Base-by-base conservation (phyloP, 2,329 filamentous ascomycete species). In the Ascochyta fabae region DNA sequence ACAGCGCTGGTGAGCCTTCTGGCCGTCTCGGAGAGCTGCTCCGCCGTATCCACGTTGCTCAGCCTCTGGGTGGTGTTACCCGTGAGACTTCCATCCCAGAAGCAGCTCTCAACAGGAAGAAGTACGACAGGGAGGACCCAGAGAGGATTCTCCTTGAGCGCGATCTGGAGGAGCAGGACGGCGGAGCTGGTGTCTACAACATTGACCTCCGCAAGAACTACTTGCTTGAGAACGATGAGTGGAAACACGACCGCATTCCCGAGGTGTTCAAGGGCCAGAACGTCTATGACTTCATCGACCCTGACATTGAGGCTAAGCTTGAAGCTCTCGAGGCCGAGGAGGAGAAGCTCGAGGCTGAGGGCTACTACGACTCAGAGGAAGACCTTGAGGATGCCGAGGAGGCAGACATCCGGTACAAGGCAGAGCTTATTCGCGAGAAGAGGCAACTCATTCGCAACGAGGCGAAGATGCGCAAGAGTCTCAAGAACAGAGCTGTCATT, bases 401-500 rank as follows among this genome's bases (percentile, higher is more conserved):
- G 68, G 90, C 90, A 39, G 92, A 97, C 61, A 86, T 94, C 65
- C 83, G 91, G 68, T 88, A 90, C 82, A 97, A 98, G 83, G 96
- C 95, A 45, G 91, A 96, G 62, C 81, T 96, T 59, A 99, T 99
- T 78, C 89, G 94, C 60, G 93, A 97, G 83, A 97, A 98, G 86
- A 88, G 92, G 67, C 85, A 88, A 61, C 83, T 97, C 60, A 95
- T 98, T 79, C 88, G 91, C 74, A 98, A 98, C 79, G 95, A 96
- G 70, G 90, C 92, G 61, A 90, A 91, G 80, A 92, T 96, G 88
- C 91, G 92, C 80, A 98, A 96, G 83, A 89, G 89, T 38, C 87
- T 99, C 75, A 98, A 99, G 88, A 99, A 99, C 83, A 87, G 92
- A 66, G 94, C 95, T 59, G 85, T 94, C 66, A 96, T 99, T 62